Base-by-base conservation (phyloP, 1,284 basidiomycete species). In the Moesziomyces sp. region DNA sequence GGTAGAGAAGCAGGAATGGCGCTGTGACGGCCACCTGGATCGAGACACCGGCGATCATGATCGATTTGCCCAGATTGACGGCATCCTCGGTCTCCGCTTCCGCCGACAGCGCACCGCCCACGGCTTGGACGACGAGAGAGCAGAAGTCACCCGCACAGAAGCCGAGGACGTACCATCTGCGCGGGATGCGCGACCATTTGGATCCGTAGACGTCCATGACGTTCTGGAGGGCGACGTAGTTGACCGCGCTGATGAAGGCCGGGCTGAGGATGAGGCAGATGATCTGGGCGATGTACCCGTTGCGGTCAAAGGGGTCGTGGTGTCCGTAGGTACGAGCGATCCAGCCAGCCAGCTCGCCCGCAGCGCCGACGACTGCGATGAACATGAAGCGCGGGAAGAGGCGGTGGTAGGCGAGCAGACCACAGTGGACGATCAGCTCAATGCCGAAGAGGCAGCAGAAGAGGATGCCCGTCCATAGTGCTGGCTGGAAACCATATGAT, bases 181-280 rank as follows among this genome's bases (percentile, higher is more conserved):
- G 56, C 11, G 63, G 60, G 38, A 75, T 71, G 23, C 68, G 55
- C 24, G 68, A 67, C 67, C 67, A 75, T 40, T 67, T 63, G 40
- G 38, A 43, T 24, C 73, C 73, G 49, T 58, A 65, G n/a, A 67
- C 57, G 43, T 75, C 73, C 68, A 75, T 75, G 19, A 57, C 50
- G 35, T 68, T 48, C 24, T 67, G 60, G 46, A 75, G 67, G 1
- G 68, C 68, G 35, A 75, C 52, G 47, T 75, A 75, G 60, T 72
- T 71, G 68, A 60, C 67, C 9, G 73, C 73, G 46, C 59, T 63
- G 57, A 75, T 64, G 57, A 75, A 75, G 1, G 66, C 73, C 1
- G 73, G 73, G 13, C 58, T 66, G 58, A 75, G 67, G 33, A 75
- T 75, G 45, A 75, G 64, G 24, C 73, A 75, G 64, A 71, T 59